Evolutionary conservation across 352 stramenopile genomes (phyloP), one percentile per base, ranked within the genome.

Genomic region (Thraustochytrium striatum): DNA sequence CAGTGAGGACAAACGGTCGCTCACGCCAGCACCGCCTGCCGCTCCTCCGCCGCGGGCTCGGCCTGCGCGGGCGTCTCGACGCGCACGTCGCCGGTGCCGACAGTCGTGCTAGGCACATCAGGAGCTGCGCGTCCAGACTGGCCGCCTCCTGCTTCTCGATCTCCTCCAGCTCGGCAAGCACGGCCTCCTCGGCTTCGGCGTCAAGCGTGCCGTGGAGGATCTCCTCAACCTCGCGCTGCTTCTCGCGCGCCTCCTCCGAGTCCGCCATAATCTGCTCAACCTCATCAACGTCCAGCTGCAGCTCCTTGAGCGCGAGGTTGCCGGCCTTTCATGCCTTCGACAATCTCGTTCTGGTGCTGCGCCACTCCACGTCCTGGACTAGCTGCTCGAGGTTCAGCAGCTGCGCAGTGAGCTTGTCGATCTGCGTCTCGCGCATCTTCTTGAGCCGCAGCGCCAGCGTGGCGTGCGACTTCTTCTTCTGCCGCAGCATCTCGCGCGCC

Each of bases 351-450:
- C 82, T 95, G 89, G 83, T 93, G 89, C 1, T 85, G 90, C 79
- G 93, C 90, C 89, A 94, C 83, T 94, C 88, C 59, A 95, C 89
- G 28, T 89, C 92, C 83, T 94, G 88, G 70, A 95, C 78, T 87
- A 95, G 90, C 53, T 89, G 80, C 32, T 93, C 84, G 58, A 95
- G 89, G 52, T 93, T 90, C 38, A 95, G 86, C 78, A 95, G 81
- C 72, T 95, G 89, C 44, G 89, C 87, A 78, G 93, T 89, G 9
- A 90, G 89, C 69, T 94, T 87, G 30, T 89, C 85, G 82, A 95
- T 93, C 83, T 95, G 89, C 72, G 90, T 87, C 79, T 93, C 88
- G 70, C 93, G 93, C 81, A 92, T 94, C 84, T 94, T 95, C 69
- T 92, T 93, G 36, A 94, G 84, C 79, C 93, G 91, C 39, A 95